A percentile compares a stretch with the other conserved stretches of the same genome.
Evolutionary conservation across 2,329 filamentous ascomycete species (phyloP).

Genomic region (Sarocladium strictum): DNA sequence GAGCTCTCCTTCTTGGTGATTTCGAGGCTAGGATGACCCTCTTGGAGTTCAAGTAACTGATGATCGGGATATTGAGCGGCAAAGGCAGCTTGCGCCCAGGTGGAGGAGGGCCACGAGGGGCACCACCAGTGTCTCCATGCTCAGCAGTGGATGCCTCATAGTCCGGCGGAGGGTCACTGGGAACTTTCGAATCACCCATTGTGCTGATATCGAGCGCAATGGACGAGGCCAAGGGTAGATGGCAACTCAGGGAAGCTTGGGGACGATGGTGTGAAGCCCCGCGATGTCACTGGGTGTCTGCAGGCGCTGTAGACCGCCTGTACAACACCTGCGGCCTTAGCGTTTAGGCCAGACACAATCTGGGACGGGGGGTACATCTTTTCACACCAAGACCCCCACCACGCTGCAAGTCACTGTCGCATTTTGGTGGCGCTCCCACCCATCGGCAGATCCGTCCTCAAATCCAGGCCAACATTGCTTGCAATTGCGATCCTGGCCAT

Average conservation of each 20-base stretch:
- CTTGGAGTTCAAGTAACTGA: conserved; percentile 69
- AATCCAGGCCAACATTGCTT: conserved; percentile 3
- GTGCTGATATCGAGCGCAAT: conserved; percentile 7
- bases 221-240: background rate
- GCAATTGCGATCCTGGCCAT: background rate
- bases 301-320: background rate
- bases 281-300: background rate
- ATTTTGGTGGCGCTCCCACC: background rate
- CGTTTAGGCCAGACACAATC: background rate
- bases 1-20: conserved; percentile 76
- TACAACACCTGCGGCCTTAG: background rate
- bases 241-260: too few relatives aligned
- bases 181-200: conserved; percentile 23
- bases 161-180: conserved; percentile 38
- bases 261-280: too few relatives aligned
- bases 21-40: conserved; percentile 85
- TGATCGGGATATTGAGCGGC: conserved; percentile 73
- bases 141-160: conserved; percentile 36
- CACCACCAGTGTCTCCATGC: conserved; percentile 24
- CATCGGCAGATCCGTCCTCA: background rate
- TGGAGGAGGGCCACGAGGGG: conserved; percentile 12
- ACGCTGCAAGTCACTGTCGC: background rate
- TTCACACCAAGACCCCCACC: background rate
- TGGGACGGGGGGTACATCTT: background rate
- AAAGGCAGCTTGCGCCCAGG: conserved; percentile 46